phyloP scores from a whole-genome alignment of 129 eudicot species.

The Flaveria bidentis region DNA sequence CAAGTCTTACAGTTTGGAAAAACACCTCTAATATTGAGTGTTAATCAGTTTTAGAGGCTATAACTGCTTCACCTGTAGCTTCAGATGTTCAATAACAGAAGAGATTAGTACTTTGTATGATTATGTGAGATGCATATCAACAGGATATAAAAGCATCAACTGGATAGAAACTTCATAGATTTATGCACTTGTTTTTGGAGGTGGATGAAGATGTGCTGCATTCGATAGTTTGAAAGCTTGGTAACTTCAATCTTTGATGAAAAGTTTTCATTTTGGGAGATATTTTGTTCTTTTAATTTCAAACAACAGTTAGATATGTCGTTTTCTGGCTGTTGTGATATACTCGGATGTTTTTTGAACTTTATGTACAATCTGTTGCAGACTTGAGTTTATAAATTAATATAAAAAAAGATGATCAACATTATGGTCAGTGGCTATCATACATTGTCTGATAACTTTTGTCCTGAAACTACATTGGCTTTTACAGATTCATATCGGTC shows the following conservation, averaged over 20 bases:
- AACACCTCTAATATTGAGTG: slow-evolving; percentile 51
- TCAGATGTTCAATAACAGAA: slow-evolving; percentile 32
- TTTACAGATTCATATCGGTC: too few relatives aligned
- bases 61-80: slow-evolving; percentile 44
- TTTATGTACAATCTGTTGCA: slow-evolving; percentile 23
- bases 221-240: neutral
- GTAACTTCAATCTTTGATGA: slow-evolving; percentile 23
- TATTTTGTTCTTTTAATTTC: neutral
- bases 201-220: slow-evolving; percentile 20
- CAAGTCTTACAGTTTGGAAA: slow-evolving; percentile 80
- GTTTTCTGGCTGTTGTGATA: neutral
- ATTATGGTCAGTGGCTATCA: too few relatives aligned
- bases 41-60: slow-evolving; percentile 72
- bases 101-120: slow-evolving; percentile 18
- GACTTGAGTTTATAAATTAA: slow-evolving; percentile 18
- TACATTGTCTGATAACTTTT: too few relatives aligned
- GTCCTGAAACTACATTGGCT: too few relatives aligned
- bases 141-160: neutral
- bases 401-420: slow-evolving; percentile 7
- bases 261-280: slow-evolving; percentile 11
- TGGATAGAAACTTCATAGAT: slow-evolving; percentile 2
- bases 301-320: slow-evolving; percentile 34
- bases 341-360: slow-evolving; percentile 19
- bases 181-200: neutral
- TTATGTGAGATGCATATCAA: neutral